Percentiles rank a stretch among this genome's conserved stretches.
These are phyloP conservation scores for Xylaria curta DNA, from an alignment of 495 filamentous ascomycete genomes.

Conservation along the genomic window DNA sequence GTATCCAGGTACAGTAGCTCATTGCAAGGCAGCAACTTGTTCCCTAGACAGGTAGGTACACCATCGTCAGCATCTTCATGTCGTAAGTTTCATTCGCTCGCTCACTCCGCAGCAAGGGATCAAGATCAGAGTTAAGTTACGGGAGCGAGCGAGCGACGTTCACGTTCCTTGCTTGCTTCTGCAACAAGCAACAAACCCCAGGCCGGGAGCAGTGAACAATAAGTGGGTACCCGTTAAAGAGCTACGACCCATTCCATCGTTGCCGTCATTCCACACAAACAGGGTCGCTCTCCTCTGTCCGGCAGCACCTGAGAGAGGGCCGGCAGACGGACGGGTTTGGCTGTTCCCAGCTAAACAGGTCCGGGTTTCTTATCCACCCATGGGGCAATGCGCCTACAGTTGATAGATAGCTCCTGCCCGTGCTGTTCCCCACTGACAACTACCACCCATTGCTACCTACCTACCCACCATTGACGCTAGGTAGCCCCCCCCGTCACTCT, in stretches of 20 bases:
- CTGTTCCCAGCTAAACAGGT: conserved; percentile 10
- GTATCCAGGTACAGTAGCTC: conserved; percentile 5
- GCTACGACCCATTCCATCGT: not conserved
- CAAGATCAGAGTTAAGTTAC: not conserved
- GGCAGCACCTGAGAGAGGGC: conserved; percentile 13
- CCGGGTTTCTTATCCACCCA: not conserved
- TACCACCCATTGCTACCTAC: conserved; percentile 12
- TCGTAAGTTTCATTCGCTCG: not conserved
- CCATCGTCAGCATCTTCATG: not conserved
- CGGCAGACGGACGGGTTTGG: not conserved
- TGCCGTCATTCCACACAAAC: not conserved
- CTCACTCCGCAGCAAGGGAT: not conserved
- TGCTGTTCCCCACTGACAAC: conserved; percentile 5
- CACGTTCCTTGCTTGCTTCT: not conserved
- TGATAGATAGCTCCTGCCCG: not conserved
- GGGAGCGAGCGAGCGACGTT: not conserved
- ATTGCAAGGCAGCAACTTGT: not conserved
- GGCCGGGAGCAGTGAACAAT: conserved; percentile 9
- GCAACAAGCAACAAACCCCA: not conserved
- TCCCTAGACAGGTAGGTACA: not conserved
- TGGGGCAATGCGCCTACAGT: not conserved
- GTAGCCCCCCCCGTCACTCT: conserved; percentile 24
- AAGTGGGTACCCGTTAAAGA: not conserved
- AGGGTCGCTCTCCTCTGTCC: conserved; percentile 6
- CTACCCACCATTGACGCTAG: conserved; percentile 20